These are phyloP conservation scores for Phytophthora chlamydospora DNA, from an alignment of 352 stramenopile species.

Conservation along the genomic window DNA sequence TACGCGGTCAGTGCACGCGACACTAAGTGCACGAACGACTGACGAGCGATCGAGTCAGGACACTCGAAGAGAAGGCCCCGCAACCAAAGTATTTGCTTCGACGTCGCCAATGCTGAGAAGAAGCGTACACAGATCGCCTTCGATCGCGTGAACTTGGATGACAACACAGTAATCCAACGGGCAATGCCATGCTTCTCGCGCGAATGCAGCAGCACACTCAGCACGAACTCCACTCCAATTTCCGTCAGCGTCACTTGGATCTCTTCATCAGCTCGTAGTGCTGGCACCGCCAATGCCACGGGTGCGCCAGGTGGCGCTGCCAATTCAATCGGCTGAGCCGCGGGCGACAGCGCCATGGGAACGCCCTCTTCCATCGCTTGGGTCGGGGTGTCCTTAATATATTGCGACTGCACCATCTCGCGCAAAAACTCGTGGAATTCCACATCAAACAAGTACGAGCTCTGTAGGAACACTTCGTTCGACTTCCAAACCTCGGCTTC, in stretches of 20 bases:
- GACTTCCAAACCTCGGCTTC: slow-evolving; percentile 93
- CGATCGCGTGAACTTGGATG: slow-evolving; percentile 73
- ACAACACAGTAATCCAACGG: slow-evolving; percentile 81
- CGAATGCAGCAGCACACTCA: slow-evolving; percentile 89
- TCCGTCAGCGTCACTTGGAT: slow-evolving; percentile 75
- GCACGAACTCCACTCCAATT: slow-evolving; percentile 87
- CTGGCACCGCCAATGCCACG: slow-evolving; percentile 25
- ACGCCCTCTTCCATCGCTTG: slow-evolving; percentile 20
- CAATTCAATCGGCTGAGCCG: slow-evolving; percentile 13
- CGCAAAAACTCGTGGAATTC: slow-evolving; percentile 96
- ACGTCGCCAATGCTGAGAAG: slow-evolving; percentile 61
- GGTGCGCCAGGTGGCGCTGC: slow-evolving; percentile 29
- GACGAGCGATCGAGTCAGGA: slow-evolving; percentile 82
- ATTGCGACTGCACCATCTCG: slow-evolving; percentile 87
- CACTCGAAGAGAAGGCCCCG: slow-evolving; percentile 83
- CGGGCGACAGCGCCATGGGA: slow-evolving; percentile 27
- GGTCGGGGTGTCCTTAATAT: slow-evolving; percentile 58
- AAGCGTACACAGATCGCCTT: slow-evolving; percentile 76
- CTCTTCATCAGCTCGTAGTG: slow-evolving; percentile 46
- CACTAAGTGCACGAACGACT: slow-evolving; percentile 87
- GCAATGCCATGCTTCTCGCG: slow-evolving; percentile 88
- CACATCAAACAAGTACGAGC: slow-evolving; percentile 95
- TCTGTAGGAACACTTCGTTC: slow-evolving; percentile 95
- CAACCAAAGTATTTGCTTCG: slow-evolving; percentile 68
- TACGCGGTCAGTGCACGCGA: slow-evolving; percentile 75